Conservation (phyloP, 148 eudicot species). For the Rhododendron ferrugineum region DNA sequence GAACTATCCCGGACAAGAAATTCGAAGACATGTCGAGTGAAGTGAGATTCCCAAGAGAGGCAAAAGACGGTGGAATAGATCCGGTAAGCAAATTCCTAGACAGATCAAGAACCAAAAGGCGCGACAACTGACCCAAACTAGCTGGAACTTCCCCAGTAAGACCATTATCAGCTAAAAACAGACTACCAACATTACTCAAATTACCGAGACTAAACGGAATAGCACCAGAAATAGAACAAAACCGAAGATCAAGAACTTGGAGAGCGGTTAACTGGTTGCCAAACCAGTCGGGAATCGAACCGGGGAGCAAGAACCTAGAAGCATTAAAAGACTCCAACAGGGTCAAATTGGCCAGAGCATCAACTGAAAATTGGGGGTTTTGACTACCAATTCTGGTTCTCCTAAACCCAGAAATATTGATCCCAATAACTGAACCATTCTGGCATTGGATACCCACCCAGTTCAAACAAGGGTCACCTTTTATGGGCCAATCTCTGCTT, state of each 20-base stretch:
- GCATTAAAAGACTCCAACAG: conserved; percentile 64
- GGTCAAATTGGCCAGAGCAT: conserved; percentile 65
- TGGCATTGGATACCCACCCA: conserved; percentile 71
- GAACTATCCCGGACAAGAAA: conserved; percentile 58
- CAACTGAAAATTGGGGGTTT: conserved; percentile 83
- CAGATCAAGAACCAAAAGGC: conserved; percentile 68
- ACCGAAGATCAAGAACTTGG: conserved; percentile 60
- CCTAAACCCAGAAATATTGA: conserved; percentile 80
- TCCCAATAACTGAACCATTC: conserved; percentile 66
- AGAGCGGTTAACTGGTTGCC: conserved; percentile 43
- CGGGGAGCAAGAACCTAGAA: conserved; percentile 58
- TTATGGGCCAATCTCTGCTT: conserved; percentile 77
- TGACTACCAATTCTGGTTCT: conserved; percentile 63
- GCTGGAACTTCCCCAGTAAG: conserved; percentile 60
- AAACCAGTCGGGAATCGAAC: conserved; percentile 76
- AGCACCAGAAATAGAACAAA: conserved; percentile 51
- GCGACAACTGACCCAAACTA: conserved; percentile 49
- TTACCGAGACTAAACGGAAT: conserved; percentile 66
- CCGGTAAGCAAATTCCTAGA: conserved; percentile 60
- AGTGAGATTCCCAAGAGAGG: conserved; percentile 50
- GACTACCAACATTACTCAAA: conserved; percentile 36
- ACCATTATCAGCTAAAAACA: conserved; percentile 49
- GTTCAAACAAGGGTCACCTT: conserved; percentile 56
- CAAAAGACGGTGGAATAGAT: conserved; percentile 46
- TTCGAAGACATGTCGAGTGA: conserved; percentile 61